Evolutionary conservation across 1,284 basidiomycete genomes (phyloP), one percentile per base, ranked within the genome.

Genomic region (Pseudozyma pruni): DNA sequence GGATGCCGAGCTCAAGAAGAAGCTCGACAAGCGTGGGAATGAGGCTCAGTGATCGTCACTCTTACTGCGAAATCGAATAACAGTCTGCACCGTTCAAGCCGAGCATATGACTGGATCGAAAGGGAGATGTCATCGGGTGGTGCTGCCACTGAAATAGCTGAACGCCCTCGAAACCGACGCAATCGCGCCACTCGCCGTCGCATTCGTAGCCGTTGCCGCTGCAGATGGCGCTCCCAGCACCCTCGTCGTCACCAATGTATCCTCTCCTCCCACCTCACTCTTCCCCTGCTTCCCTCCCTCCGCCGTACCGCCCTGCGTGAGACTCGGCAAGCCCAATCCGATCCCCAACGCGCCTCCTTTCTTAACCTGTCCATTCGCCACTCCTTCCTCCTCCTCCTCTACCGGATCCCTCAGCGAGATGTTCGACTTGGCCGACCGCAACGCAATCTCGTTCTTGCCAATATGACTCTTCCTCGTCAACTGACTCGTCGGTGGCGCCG

Each of bases 21-120:
- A 63, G 60, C 67, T 70, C 42, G 60, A 70, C 49, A 59, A 63
- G 44, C 59, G 67, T 11, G 60, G 55, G 4, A 69, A 69, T 20
- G 41, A 50, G 29, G 47, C 67, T 32, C 67, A 70, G 44, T 63
- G 33, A 37, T 16, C 11, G 27, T 29, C 27, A n/a, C n/a, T n/a
- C n/a, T n/a, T 29, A 11, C 27, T 7, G 7, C 11, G 27, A 6
- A 29, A 29, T 29, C 27, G 27, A 29, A 6, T 29, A 29, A 7
- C 27, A 29, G 6, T 29, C 27, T 11, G 27, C 27, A 29, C 11
- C n/a, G n/a, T 29, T 29, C 27, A 29, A 29, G 27, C 27, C 27
- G 27, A 6, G 27, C 6, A 29, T n/a, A n/a, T n/a, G n/a, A 13
- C 13, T 39, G 14, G 13, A 25, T 40, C 16, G 39, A 27, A n/a